Evolutionary conservation across 1,139 yeast species (phyloP).

Genomic region (Debaryomyces nepalensis): DNA sequence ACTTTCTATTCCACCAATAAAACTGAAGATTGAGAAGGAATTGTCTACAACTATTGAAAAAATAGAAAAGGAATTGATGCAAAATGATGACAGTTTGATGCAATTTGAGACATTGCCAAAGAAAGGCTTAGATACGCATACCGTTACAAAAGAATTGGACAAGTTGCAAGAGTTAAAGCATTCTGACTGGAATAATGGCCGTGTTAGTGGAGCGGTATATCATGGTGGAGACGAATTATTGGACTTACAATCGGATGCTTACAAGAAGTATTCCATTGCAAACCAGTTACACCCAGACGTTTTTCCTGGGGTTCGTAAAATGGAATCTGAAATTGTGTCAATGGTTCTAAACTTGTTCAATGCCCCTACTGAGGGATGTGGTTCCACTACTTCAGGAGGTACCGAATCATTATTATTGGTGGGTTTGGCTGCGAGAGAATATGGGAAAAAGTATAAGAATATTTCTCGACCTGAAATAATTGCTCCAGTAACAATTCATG

Average conservation of each 20-base stretch:
- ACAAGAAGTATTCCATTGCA: constrained; percentile 77
- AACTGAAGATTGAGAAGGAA: constrained; percentile 62
- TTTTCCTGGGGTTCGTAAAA: constrained; percentile 93
- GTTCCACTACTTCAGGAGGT: constrained; percentile 96
- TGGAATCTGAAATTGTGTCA: constrained; percentile 94
- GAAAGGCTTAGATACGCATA: constrained; percentile 53
- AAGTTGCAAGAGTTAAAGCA: constrained; percentile 57
- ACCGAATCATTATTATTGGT: constrained; percentile 89
- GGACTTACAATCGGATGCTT: constrained; percentile 75
- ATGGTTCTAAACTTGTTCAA: constrained; percentile 85
- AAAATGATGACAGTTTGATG: constrained; percentile 49
- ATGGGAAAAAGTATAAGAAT: constrained; percentile 58
- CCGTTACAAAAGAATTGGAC: constrained; percentile 54
- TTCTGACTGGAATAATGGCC: constrained; percentile 81
- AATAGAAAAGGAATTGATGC: constrained; percentile 60
- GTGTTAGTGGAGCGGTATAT: constrained; percentile 93
- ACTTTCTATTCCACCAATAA: constrained; percentile 58
- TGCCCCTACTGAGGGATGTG: constrained; percentile 76
- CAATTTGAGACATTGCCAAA: constrained; percentile 61
- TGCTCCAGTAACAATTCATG: constrained; percentile 90
- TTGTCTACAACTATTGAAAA: constrained; percentile 49
- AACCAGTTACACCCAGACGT: constrained; percentile 97
- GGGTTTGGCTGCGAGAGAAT: constrained; percentile 83
- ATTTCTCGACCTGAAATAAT: constrained; percentile 81
- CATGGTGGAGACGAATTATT: constrained; percentile 87